Percentiles rank a stretch among this genome's conserved stretches.
These are phyloP conservation scores for Phaeotremella fagi DNA, from an alignment of 768 basidiomycete genomes.

Conservation along the genomic window DNA sequence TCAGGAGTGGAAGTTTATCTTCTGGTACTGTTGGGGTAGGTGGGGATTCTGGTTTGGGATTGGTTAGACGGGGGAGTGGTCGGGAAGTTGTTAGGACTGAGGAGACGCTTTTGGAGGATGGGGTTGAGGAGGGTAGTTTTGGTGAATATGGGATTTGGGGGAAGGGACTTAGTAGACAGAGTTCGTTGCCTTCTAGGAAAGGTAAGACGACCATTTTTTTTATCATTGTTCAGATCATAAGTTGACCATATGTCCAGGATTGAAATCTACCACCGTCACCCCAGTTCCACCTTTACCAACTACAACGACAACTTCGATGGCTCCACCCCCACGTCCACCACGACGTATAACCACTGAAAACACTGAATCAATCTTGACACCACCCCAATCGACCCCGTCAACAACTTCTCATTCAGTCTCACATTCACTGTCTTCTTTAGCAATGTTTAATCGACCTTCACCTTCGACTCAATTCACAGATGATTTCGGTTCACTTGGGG, in stretches of 20 bases:
- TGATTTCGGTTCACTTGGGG: neutral
- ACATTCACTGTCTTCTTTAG: conserved; percentile 37
- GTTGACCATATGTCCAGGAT: neutral
- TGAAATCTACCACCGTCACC: neutral
- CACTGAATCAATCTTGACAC: conserved; percentile 2
- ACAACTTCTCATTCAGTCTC: conserved; percentile 19
- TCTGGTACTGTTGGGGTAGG: conserved; percentile 10
- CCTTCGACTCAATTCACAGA: neutral
- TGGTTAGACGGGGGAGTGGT: conserved; percentile 23
- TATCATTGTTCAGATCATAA: neutral
- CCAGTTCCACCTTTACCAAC: neutral
- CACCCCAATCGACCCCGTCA: conserved; percentile 9
- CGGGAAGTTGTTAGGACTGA: conserved; percentile 25
- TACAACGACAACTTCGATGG: conserved; percentile 8
- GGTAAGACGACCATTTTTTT: conserved; percentile 11
- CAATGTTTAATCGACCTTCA: conserved; percentile 17
- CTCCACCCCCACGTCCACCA: conserved; percentile 36
- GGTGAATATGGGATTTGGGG: conserved; percentile 16
- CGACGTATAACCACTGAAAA: conserved; percentile 16
- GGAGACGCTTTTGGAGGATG: conserved; percentile 16
- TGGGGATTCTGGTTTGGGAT: conserved; percentile 10
- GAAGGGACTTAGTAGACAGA: conserved; percentile 36
- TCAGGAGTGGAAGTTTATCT: conserved; percentile 35
- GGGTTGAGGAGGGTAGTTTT: conserved; percentile 16
- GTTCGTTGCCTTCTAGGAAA: conserved; percentile 34